These are phyloP conservation scores for Isatis tinctoria DNA, from an alignment of 345 rosid genomes.

Conservation along the genomic window DNA sequence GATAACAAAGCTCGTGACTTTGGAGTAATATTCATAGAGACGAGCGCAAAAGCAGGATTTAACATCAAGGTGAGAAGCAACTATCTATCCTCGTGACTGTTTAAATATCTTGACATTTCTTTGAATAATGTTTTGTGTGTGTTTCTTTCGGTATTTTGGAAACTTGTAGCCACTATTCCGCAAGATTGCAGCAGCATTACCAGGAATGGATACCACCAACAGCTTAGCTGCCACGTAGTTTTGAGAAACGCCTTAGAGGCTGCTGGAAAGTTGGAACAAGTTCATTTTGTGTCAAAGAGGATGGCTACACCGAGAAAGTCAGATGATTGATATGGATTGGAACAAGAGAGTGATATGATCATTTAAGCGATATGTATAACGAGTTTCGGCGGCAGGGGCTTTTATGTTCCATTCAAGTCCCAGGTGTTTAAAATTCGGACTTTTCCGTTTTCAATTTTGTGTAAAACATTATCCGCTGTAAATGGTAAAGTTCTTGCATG, in stretches of 20 bases:
- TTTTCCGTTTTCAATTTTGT: not conserved
- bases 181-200: conserved; percentile 91
- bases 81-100: not conserved
- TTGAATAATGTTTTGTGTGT: not conserved
- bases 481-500: not conserved
- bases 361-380: too few species aligned
- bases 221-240: conserved; percentile 49
- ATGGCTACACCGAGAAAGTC: conserved; percentile 30
- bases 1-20: conserved; percentile 76
- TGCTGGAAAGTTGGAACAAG: conserved; percentile 49
- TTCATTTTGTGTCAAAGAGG: conserved; percentile 59
- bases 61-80: conserved; percentile 69
- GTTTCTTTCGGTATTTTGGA: conserved; percentile 15
- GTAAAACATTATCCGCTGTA: not conserved
- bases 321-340: conserved; percentile 15
- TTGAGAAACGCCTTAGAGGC: conserved; percentile 50
- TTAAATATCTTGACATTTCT: not conserved
- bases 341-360: not conserved
- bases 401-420: not conserved
- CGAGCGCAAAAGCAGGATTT: conserved; percentile 96
- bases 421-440: not conserved
- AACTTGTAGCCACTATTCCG: conserved; percentile 80
- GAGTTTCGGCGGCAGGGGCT: not conserved
- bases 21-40: conserved; percentile 89
- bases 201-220: conserved; percentile 84